These are phyloP conservation scores for Yarrowia porcina DNA, from an alignment of 805 yeast genomes.

Conservation along the genomic window DNA sequence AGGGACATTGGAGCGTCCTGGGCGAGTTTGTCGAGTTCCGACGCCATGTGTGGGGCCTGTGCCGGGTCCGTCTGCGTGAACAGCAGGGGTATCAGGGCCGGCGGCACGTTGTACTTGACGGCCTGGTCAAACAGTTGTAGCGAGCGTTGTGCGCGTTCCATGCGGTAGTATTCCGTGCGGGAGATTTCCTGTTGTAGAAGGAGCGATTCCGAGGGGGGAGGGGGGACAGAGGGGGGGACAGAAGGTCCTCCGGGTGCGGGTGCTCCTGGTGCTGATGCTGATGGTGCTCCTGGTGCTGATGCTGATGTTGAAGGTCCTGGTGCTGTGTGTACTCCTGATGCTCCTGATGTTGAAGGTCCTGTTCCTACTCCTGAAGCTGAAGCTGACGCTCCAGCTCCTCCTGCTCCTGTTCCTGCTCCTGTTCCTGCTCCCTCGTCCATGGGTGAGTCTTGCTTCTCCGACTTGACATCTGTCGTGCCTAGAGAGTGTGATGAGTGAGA, in stretches of 20 bases:
- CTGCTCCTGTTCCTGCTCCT: too few species aligned
- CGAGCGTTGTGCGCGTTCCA: slow-evolving; percentile 60
- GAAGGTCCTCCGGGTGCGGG: background rate
- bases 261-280: too few species aligned
- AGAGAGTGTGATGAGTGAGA: too few species aligned
- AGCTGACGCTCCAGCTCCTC: too few species aligned
- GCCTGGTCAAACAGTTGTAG: slow-evolving; percentile 64
- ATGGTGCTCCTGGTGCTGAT: too few species aligned
- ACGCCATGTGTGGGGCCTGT: slow-evolving; percentile 37
- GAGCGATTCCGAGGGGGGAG: slow-evolving; percentile 34
- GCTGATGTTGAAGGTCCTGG: too few species aligned
- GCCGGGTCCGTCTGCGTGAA: slow-evolving; percentile 42
- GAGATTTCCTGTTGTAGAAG: slow-evolving; percentile 75
- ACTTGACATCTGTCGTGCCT: too few species aligned
- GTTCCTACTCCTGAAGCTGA: too few species aligned
- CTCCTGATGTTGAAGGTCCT: too few species aligned
- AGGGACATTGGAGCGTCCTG: slow-evolving; percentile 10
- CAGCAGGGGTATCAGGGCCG: slow-evolving; percentile 57
- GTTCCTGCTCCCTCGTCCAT: too few species aligned
- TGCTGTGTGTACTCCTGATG: too few species aligned
- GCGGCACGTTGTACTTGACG: slow-evolving; percentile 58
- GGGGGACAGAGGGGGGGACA: background rate
- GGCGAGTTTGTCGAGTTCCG: slow-evolving; percentile 27
- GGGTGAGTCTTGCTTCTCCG: too few species aligned
- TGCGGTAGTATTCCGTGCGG: slow-evolving; percentile 69